Evolutionary conservation across 768 basidiomycete species (phyloP), one percentile per base, ranked within the genome.

Genomic region (Mycena leptocephala): DNA sequence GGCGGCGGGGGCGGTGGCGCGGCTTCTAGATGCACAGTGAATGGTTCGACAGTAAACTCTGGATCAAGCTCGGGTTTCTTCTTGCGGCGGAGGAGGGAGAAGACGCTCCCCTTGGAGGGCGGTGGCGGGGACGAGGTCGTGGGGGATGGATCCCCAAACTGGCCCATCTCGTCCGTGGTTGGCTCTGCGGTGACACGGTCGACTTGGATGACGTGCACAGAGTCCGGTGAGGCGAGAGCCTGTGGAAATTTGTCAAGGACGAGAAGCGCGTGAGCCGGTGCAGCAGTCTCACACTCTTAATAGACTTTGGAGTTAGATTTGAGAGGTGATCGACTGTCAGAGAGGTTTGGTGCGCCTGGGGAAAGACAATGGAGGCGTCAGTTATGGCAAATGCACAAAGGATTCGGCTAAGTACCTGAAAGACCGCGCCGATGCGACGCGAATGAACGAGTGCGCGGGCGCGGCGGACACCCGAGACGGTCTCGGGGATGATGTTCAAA

Each of bases 391-490:
- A 81, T 7, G 37, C 26, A 13, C 55, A 69, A 9, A 28, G 24
- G 24, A 22, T 24, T 32, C 13, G 26, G 58, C 16, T 67, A 26
- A 32, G 70, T 70, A 89, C 90, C 83, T 87, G 88, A 79, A 90
- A 89, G 62, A 88, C 81, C 33, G 83, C 83, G 22, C 88, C 88
- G 68, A 90, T 80, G 11, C 89, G 85, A 65, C 89, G 86, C 16
- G 90, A 88, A 77, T 90, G 87, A 13, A 90, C 89, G 35, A 90
- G 83, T 5, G 86, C 86, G 43, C 88, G 85, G 18, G 90, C 90
- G 79, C 83, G 82, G 74, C 81, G 76, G 32, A 85, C 86, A 7
- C 85, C 87, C 14, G 88, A 86, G 10, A 87, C 80, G 26, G 83
- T 81, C n/a, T 83, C 75, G 24, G 90, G 89, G 30, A 90, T 85